Evolutionary conservation across 306 rosid species (phyloP), one percentile per base, ranked within the genome.

Genomic region (Pyrus communis): DNA sequence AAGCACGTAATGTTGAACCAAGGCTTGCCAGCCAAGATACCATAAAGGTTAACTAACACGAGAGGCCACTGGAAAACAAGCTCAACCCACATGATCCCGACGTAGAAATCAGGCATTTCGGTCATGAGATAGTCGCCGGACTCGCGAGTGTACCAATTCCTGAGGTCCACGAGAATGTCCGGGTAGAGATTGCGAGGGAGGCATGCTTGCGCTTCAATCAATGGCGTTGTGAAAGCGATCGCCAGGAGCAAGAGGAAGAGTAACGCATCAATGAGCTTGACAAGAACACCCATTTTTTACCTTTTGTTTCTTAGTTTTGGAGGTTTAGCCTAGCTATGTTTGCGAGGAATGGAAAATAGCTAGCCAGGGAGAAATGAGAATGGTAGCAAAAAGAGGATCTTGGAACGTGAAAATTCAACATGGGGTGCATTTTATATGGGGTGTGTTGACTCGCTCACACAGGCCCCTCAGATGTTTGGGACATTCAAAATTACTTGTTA

Each of bases 1-100:
- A 75, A 30, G 71, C 71, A 64, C 2, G 71, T 64, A 11, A 59
- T 52, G 49, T 65, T 75, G 79, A 64, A 64, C 79, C 79, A 76
- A 23, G 45, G 57, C 67, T 35, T 38, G 30, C 54, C 25, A 6
- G 73, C 40, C 73, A 54, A 54, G 61, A 76, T 52, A 42, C 57
- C 73, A 23, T 67, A 76, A 25, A 76, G 74, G 54, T 76, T 76
- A 11, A 65, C 35, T 22, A 76, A 49, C 63, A 67, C 73, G 19
- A 76, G 57, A 54, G 79, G 73, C 79, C 67, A 65, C 38, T 76
- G 79, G 25, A 76, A 23, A 2, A 76, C 27, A 76, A 76, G 74
- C 74, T 76, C 79, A 35, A 76, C 42, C 79, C 79, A 76, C 12
- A 76, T 76, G 55, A 76, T 65, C 21, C 79, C 79, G 3, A 76